Conservation (phyloP, 2,329 filamentous ascomycete genomes). For the Aspergillus sp. region DNA sequence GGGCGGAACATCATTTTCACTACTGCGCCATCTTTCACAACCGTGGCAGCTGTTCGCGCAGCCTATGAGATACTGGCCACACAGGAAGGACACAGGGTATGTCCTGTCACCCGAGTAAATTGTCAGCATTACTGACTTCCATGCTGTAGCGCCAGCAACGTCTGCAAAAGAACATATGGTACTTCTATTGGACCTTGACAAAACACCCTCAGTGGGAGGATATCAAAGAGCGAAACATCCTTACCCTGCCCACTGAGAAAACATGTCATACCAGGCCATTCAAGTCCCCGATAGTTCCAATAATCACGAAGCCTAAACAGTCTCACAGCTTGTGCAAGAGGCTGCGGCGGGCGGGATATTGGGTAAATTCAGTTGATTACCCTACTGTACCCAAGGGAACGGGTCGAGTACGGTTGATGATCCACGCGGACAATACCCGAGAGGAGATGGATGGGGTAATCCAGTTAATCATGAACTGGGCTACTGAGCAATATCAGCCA, state of each 20-base stretch:
- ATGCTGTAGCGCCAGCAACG: constrained; percentile 8
- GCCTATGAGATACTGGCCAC: constrained; percentile 13
- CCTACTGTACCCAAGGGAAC: constrained; percentile 9
- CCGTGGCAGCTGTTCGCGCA: constrained; percentile 12
- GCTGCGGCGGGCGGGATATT: constrained; percentile 4
- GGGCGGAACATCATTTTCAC: constrained; percentile 13
- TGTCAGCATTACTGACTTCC: not conserved
- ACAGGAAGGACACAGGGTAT: constrained; percentile 14
- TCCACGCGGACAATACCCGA: constrained; percentile 14
- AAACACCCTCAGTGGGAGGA: constrained; percentile 5
- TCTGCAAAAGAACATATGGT: constrained; percentile 12
- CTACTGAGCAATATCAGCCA: not conserved
- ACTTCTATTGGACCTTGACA: constrained; percentile 12
- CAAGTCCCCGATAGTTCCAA: constrained; percentile 11
- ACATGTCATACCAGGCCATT: constrained; percentile 8
- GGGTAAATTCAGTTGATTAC: constrained; percentile 14
- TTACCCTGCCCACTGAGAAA: constrained; percentile 9
- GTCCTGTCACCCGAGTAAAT: not conserved
- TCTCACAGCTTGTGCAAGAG: constrained; percentile 1
- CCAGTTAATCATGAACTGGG: constrained; percentile 8
- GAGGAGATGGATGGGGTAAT: constrained; percentile 10
- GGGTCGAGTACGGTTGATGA: constrained; percentile 13
- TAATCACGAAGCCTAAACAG: not conserved
- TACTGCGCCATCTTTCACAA: constrained; percentile 15
- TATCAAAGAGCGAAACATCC: constrained; percentile 3